Base-by-base conservation (phyloP, 306 rosid genomes). In the Notholithocarpus densiflorus region DNA sequence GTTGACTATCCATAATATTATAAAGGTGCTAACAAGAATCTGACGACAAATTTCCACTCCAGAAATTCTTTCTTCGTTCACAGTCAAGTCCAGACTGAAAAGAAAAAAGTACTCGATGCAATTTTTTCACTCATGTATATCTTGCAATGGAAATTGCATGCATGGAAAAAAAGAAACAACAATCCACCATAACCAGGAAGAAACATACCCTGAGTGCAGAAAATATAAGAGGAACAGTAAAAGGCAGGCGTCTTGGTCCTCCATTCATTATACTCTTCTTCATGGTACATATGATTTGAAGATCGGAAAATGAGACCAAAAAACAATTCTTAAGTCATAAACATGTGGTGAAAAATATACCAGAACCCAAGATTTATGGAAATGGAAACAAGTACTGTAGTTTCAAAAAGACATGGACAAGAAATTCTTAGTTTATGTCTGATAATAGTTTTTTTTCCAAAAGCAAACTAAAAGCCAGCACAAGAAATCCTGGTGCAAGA, bases 251-350 rank as follows among this genome's bases (percentile, higher is more conserved):
- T 71, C 60, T 87, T 74, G 94, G 90, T 75, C 98, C 98, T 84
- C 98, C 98, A 78, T 77, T 84, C 92, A 89, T 84, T 78, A 95
- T 83, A 81, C 91, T 95, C 85, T 92, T 91, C 92, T 89, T 92
- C 77, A 91, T 90, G 0, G 87, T 87, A 80, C 83, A 87, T 73
- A 91, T 86, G 81, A 92, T 95, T 98, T 88, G 88, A 79, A 78
- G 75, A 32, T 51, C 76, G 71, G 45, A 1, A 54, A 68, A 51
- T 45, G 43, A 34, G 12, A 20, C 21, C 69, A 62, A 43, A 27
- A 83, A 78, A 57, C 60, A 54, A 17, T 70, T 68, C 61, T 45
- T 59, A 34, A 52, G 40, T 56, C 43, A 56, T 13, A 73, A 34
- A 64, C 19, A 23, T 43, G 21, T 6, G 13, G 48, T 15, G 59